A percentile compares a stretch with the other conserved stretches of the same genome.
Evolutionary conservation across 2,329 filamentous ascomycete genomes (phyloP).

Genomic region (Massarina eburnea): DNA sequence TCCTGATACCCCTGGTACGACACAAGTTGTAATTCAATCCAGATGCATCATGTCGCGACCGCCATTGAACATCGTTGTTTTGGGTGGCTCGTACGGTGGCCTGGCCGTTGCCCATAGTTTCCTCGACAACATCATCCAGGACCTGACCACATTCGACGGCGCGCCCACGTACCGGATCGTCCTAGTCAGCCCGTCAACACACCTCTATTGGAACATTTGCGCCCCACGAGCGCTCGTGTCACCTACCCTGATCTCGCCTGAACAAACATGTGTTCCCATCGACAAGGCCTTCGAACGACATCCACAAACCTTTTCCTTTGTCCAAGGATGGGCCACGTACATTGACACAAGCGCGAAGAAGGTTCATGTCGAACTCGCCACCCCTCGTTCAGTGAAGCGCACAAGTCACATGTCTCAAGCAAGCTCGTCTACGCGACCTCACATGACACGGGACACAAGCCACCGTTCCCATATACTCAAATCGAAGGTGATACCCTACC

Average conservation of each 20-base stretch:
- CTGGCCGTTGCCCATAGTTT: constrained; percentile 39
- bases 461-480: constrained; percentile 3
- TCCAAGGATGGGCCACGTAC: constrained; percentile 31
- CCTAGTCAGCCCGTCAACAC: constrained; percentile 39
- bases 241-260: constrained; percentile 22
- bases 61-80: constrained; percentile 39
- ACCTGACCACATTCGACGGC: constrained; percentile 24
- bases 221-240: constrained; percentile 40
- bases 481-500: constrained; percentile 31
- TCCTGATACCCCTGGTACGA: too few species aligned
- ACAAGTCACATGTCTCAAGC: background rate
- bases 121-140: constrained; percentile 29
- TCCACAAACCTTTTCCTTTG: constrained; percentile 36
- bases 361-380: constrained; percentile 24
- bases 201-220: constrained; percentile 44
- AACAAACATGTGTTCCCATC: constrained; percentile 36
- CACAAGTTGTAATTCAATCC: too few species aligned
- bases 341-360: constrained; percentile 27
- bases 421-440: background rate
- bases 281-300: constrained; percentile 33
- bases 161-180: constrained; percentile 36
- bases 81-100: constrained; percentile 40
- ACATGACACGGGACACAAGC: constrained; percentile 1
- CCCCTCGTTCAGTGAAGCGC: background rate
- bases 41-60: constrained; percentile 7